Evolutionary conservation across 2,329 filamentous ascomycete genomes (phyloP), one percentile per base, ranked within the genome.

Genomic region (Zopfia rhizophila): DNA sequence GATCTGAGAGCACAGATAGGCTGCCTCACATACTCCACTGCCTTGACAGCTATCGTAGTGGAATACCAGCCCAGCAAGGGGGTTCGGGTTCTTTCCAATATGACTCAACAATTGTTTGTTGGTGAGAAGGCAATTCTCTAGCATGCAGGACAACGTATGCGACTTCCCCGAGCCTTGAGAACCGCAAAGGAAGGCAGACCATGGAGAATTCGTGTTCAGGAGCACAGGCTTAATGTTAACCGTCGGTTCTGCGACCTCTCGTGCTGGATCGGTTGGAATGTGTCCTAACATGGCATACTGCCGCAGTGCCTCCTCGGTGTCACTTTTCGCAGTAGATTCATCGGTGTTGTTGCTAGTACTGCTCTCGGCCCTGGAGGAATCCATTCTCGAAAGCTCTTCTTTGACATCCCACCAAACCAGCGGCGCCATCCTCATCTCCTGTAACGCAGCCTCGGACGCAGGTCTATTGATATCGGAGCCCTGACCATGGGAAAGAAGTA

Each of bases 141-240:
- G 69, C 43, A 87, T 71, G 53, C 80, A 83, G 0, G 80, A 80
- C 2, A 85, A 64, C 0, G 82, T 83, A 49, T 86, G 81, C 14
- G 77, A 81, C 56, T 86, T 86, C 0, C 84, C 82, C 27, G 76
- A 79, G 0, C 83, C 83, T 57, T 86, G 82, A 1, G 78, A 79
- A 2, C 83, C 83, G 52, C 83, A 86, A 11, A 86, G 80, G 58
- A 86, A 86, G 0, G 76, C 72, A 1, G 81, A 84, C 54, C 75
- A 82, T 0, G 82, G 82, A 0, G 76, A 70, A 22, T 81, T 75
- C 3, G 77, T 76, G 54, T 85, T 85, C 17, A 79, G 63, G 13
- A 78, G 69, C 4, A 81, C 60, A 0, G 70, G 71, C 24, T 42
- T 38, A 14, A 13, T 21, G 13, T 17, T 17, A 6, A 18, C 7